Base-by-base conservation (phyloP, 1,284 basidiomycete genomes). In the Puccinia hordei region DNA sequence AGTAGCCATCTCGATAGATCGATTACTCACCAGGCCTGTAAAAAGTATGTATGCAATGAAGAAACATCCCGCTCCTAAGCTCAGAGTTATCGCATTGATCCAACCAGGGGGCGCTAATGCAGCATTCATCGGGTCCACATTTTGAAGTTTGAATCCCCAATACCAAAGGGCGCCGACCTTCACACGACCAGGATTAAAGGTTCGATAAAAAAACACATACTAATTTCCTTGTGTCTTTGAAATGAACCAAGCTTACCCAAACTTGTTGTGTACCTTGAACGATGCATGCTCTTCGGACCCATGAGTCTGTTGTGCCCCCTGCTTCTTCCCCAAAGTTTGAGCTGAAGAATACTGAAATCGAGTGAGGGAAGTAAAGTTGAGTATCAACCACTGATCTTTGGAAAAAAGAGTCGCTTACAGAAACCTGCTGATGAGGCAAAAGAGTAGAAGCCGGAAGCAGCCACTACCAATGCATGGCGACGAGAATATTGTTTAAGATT, bases 241-340 rank as follows among this genome's bases (percentile, higher is more conserved):
- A 22, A 12, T 9, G 35, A 65, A 41, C 17, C 0, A 13, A 49
- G 53, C 69, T 59, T 44, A 80, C 78, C 78, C 78, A 80, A 41
- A 80, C 55, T 49, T 80, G 78, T 33, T 80, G 80, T 1, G 73
- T 75, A 22, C 73, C 94, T 86, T 95, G 94, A 0, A 96, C 94
- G 82, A 95, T 87, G 85, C 93, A 94, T 27, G 94, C 94, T 76
- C 94, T 90, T 82, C 93, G 86, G 61, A 91, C 92, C 94, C 94
- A 96, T 12, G 94, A 90, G 86, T 96, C 93, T 1, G 94, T 94
- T 0, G 93, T 92, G 73, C 93, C 93, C 84, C 94, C 92, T 46
- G 93, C 94, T 89, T 95, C 94, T 87, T 96, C 94, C 86, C 94
- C 94, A 85, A 95, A 96, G 87, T 96, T 96, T 82, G 95, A 89